Evolutionary conservation across 805 yeast genomes (phyloP), one percentile per base, ranked within the genome.

Genomic region (Metschnikowia matae): DNA sequence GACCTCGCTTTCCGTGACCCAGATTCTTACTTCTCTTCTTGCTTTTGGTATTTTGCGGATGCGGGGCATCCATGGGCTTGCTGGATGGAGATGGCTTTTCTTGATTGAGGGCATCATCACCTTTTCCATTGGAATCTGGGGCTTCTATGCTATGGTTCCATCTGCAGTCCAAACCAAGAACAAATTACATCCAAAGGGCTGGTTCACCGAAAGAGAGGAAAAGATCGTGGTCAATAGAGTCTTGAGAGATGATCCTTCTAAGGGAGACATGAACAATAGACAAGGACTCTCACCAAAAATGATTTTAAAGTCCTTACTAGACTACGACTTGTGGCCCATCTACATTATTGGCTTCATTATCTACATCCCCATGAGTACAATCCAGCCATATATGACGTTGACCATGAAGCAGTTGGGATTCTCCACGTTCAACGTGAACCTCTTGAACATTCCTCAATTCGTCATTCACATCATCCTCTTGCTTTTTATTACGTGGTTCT

Each of bases 11-110:
- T 77, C 83, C 1, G 50, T 74, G 21, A 76, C 84, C 0, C 70
- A 67, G 41, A 75, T 79, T 65, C 20, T 65, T 44, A 58, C 82
- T 18, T 73, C 82, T 3, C 61, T 82, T 20, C 64, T 79, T 32
- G 83, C 65, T 0, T 79, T 73, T 54, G 89, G 82, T 2, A 64
- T 84, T 37, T 68, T 82, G 46, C 73, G 72, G 49, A 67, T 84
- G 64, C 67, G 79, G 32, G 82, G 81, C 15, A 51, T 58, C 1
- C 53, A 56, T 14, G 75, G 80, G 3, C 29, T 75, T 70, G 70
- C 65, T 23, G 80, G 82, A 29, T 85, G 89, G 89, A 71, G 78
- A 48, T 85, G 84, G 82, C 67, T 85, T 20, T 85, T 85, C 55
- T 60, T 85, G 17, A 72, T 85, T 48, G 88, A 84, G 61, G 89